phyloP scores from a whole-genome alignment of 2,329 filamentous ascomycete species.

The Botrytis porri region DNA sequence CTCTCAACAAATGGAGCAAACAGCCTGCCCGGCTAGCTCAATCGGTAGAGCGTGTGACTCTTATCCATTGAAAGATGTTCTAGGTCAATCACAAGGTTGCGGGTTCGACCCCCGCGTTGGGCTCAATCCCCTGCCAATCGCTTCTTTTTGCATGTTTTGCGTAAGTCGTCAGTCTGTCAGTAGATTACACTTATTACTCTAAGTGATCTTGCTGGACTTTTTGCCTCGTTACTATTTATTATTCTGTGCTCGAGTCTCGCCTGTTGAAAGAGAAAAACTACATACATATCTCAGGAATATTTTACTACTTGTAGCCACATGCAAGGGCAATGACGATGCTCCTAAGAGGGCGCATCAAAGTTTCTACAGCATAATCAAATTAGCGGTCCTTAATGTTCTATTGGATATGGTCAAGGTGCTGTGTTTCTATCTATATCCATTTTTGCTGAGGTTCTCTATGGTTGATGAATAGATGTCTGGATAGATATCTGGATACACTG shows the following conservation, averaged over 20 bases:
- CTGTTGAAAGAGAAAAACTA: not conserved
- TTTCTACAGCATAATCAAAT: not conserved
- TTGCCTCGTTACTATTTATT: not conserved
- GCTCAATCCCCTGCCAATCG: constrained; percentile 28
- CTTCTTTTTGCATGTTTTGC: not conserved
- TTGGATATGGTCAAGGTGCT: not conserved
- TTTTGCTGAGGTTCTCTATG: not conserved
- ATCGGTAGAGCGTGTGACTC: constrained; percentile 38
- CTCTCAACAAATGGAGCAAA: not conserved
- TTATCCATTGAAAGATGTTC: constrained; percentile 23
- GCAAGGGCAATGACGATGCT: not conserved
- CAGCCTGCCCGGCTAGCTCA: constrained; percentile 34
- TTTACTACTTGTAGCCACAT: not conserved
- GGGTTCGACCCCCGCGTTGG: constrained; percentile 45
- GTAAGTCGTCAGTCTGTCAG: no score
- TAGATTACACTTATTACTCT: not conserved
- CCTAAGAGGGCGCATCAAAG: not conserved
- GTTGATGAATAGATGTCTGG: not conserved
- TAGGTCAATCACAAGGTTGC: constrained; percentile 42
- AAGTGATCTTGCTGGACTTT: not conserved
- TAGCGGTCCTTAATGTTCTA: not conserved
- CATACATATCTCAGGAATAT: not conserved
- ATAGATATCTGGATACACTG: not conserved
- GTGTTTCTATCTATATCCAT: not conserved
- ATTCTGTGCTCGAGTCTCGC: no score